These are phyloP conservation scores for Saccharomyces hybrid DNA, from an alignment of 1,139 yeast species.

Conservation along the genomic window DNA sequence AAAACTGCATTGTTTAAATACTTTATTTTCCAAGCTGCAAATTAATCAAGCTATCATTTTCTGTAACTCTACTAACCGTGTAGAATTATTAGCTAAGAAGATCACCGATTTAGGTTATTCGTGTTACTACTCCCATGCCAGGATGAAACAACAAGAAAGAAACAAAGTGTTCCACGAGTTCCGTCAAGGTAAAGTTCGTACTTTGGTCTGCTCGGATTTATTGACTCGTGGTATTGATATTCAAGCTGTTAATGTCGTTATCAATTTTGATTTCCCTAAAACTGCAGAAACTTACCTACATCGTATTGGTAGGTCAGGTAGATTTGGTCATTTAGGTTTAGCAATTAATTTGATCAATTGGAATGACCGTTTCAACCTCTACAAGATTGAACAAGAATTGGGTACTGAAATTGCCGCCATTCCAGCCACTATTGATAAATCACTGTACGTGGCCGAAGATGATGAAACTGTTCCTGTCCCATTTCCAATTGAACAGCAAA, in stretches of 20 bases:
- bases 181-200: slow-evolving; percentile 96
- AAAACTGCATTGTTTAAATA: slow-evolving; percentile 90
- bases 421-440: slow-evolving; percentile 81
- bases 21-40: slow-evolving; percentile 86
- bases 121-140: slow-evolving; percentile 94
- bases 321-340: slow-evolving; percentile 96
- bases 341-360: slow-evolving; percentile 95
- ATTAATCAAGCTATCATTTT: slow-evolving; percentile 94
- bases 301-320: slow-evolving; percentile 98
- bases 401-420: slow-evolving; percentile 97
- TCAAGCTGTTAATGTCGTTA: slow-evolving; percentile 96
- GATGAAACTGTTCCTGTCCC: slow-evolving; percentile 76
- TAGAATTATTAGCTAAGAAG: slow-evolving; percentile 88
- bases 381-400: slow-evolving; percentile 92
- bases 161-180: slow-evolving; percentile 97
- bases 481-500: slow-evolving; percentile 50
- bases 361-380: slow-evolving; percentile 90
- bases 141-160: slow-evolving; percentile 96
- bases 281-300: slow-evolving; percentile 95
- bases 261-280: slow-evolving; percentile 96
- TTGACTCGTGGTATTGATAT: slow-evolving; percentile 98
- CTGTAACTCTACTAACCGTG: slow-evolving; percentile 94
- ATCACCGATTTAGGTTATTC: slow-evolving; percentile 95
- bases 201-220: slow-evolving; percentile 91
- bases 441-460: slow-evolving; percentile 81